Evolutionary conservation across 2,329 filamentous ascomycete genomes (phyloP).

Genomic region (Aspergillus sp.): DNA sequence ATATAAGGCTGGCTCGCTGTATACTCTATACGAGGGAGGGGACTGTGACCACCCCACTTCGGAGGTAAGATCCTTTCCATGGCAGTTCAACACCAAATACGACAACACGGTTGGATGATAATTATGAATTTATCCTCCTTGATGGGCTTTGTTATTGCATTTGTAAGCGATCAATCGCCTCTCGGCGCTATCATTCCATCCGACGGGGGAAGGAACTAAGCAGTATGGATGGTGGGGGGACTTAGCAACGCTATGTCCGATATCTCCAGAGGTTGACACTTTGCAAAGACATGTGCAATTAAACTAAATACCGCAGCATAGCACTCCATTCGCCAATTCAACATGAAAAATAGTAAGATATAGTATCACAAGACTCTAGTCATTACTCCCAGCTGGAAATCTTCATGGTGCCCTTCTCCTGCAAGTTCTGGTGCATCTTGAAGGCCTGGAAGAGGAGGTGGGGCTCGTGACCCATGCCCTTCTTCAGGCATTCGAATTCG

Average conservation of each 20-base stretch:
- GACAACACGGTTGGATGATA: no score
- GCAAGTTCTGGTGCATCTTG: slow-evolving; percentile 82
- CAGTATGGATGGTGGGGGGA: background rate
- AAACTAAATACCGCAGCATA: background rate
- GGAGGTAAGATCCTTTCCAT: no score
- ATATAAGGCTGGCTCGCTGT: background rate
- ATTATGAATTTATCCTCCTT: no score
- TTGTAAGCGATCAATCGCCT: no score
- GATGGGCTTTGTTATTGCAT: no score
- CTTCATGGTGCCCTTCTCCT: slow-evolving; percentile 88
- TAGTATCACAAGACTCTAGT: background rate
- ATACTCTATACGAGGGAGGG: no score
- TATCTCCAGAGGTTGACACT: background rate
- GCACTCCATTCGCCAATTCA: slow-evolving; percentile 1
- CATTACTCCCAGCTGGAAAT: slow-evolving; percentile 61
- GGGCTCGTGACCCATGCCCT: slow-evolving; percentile 88
- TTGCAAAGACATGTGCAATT: background rate
- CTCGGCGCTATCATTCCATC: background rate
- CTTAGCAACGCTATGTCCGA: background rate
- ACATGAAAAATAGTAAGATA: background rate
- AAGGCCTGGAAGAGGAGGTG: slow-evolving; percentile 83
- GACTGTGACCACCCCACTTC: no score
- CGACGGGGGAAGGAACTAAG: background rate
- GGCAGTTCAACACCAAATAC: no score
- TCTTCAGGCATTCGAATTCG: slow-evolving; percentile 79